Evolutionary conservation across 1,284 basidiomycete genomes (phyloP).

Genomic region (Tilletia caries): DNA sequence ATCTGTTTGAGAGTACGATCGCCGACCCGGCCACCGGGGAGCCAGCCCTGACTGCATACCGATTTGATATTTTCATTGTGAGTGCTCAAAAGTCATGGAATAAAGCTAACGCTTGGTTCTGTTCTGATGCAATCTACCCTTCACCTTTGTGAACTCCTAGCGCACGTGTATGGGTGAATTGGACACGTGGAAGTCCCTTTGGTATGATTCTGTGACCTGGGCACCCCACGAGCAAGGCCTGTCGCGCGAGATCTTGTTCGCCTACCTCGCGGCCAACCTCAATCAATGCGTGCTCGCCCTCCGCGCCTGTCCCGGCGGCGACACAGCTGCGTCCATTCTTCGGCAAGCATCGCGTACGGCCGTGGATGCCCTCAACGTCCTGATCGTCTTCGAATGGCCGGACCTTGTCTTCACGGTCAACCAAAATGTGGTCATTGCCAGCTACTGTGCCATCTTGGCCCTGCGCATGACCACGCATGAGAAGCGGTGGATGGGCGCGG

Average conservation of each 20-base stretch:
- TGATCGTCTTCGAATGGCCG: conserved; percentile 8
- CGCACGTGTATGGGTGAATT: conserved; percentile 8
- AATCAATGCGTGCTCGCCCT: conserved; percentile 5
- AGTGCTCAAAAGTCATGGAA: background rate
- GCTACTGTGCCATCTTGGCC: conserved; percentile 9
- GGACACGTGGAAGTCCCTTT: conserved; percentile 3
- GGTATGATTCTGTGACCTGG: conserved; percentile 6
- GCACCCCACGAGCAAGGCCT: conserved; percentile 10
- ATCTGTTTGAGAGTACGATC: conserved; percentile 4
- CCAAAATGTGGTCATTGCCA: background rate
- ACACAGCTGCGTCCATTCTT: background rate
- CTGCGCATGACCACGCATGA: conserved; percentile 7
- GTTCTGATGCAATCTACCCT: too few species aligned
- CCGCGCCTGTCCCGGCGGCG: background rate
- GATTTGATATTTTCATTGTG: conserved; percentile 7
- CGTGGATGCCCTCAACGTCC: conserved; percentile 11
- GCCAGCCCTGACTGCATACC: conserved; percentile 6
- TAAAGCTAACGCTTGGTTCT: too few species aligned
- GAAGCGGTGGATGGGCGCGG: conserved; percentile 1
- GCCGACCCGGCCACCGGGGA: background rate
- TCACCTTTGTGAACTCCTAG: background rate
- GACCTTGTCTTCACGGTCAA: conserved; percentile 10
- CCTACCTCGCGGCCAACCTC: background rate
- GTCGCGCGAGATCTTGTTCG: conserved; percentile 4
- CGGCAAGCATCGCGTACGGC: conserved; percentile 5